Percentiles rank a stretch among this genome's conserved stretches.
Conservation (phyloP, 495 filamentous ascomycete species). For the Trichocladium uniseriatum region DNA sequence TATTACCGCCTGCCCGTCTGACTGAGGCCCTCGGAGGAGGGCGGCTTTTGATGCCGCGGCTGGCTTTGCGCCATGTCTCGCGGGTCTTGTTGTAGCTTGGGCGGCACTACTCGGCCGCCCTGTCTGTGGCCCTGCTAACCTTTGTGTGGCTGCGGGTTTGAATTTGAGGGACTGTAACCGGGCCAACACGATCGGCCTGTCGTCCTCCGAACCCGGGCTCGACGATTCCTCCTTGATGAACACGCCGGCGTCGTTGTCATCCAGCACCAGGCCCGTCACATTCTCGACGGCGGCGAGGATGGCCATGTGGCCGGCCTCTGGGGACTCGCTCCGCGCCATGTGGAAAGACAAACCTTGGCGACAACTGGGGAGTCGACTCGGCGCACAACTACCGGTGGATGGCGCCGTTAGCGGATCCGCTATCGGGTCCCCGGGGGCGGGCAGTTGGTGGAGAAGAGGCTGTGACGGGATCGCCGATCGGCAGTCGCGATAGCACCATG, state of each 20-base stretch:
- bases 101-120: neutral
- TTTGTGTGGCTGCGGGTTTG: neutral
- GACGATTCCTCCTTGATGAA: conserved; percentile 15
- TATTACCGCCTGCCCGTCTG: conserved; percentile 8
- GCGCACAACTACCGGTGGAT: neutral
- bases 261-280: conserved; percentile 14
- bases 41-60: neutral
- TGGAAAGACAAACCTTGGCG: neutral
- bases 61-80: conserved; percentile 3
- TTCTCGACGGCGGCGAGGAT: conserved; percentile 9
- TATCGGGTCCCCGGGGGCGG: neutral
- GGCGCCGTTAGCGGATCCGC: conserved; percentile 6
- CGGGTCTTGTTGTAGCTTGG: neutral
- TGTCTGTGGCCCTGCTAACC: neutral
- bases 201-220: conserved; percentile 11
- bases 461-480: conserved; percentile 11
- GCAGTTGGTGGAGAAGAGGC: neutral
- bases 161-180: conserved; percentile 3
- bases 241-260: conserved; percentile 3
- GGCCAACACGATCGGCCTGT: neutral
- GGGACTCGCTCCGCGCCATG: conserved; percentile 2
- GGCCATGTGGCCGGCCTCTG: conserved; percentile 2
- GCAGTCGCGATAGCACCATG: conserved; percentile 11
- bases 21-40: neutral
- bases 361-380: neutral